Percentiles rank a stretch among this genome's conserved stretches.
These are phyloP conservation scores for Candida labiduridarum DNA, from an alignment of 1,139 yeast genomes.

Conservation along the genomic window DNA sequence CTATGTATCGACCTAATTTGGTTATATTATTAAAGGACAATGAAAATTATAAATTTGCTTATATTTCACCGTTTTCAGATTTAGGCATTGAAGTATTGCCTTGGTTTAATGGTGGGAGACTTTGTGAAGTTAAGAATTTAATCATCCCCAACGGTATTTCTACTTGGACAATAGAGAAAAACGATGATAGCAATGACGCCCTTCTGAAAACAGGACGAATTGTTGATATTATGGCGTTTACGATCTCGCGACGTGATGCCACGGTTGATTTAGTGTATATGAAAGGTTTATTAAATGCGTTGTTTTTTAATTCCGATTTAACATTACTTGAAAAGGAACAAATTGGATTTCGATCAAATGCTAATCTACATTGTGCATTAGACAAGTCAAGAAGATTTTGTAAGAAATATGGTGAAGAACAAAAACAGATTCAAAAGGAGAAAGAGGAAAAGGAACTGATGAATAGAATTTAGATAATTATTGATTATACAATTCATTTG, in stretches of 20 bases:
- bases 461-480: neutral
- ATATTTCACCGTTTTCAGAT: slow-evolving; percentile 39
- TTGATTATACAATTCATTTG: neutral
- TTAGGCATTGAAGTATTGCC: slow-evolving; percentile 37
- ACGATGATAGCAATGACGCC: neutral
- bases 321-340: slow-evolving; percentile 2
- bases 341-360: neutral
- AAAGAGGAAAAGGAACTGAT: neutral
- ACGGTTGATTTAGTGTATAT: slow-evolving; percentile 36
- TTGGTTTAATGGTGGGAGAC: slow-evolving; percentile 30
- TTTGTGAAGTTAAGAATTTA: slow-evolving; percentile 25
- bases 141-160: slow-evolving; percentile 41
- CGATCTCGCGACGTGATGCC: slow-evolving; percentile 35
- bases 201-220: slow-evolving; percentile 10
- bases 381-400: slow-evolving; percentile 21
- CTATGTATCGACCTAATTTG: slow-evolving; percentile 49
- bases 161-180: slow-evolving; percentile 26
- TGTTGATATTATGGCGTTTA: slow-evolving; percentile 33
- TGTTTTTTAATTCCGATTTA: neutral
- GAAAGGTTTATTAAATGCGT: slow-evolving; percentile 27
- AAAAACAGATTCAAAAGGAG: neutral
- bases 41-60: slow-evolving; percentile 25
- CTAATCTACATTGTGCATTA: slow-evolving; percentile 20
- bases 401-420: slow-evolving; percentile 18
- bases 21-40: slow-evolving; percentile 39